Evolutionary conservation across 1,284 basidiomycete species (phyloP).

Genomic region (Papiliotrema nemorosa): DNA sequence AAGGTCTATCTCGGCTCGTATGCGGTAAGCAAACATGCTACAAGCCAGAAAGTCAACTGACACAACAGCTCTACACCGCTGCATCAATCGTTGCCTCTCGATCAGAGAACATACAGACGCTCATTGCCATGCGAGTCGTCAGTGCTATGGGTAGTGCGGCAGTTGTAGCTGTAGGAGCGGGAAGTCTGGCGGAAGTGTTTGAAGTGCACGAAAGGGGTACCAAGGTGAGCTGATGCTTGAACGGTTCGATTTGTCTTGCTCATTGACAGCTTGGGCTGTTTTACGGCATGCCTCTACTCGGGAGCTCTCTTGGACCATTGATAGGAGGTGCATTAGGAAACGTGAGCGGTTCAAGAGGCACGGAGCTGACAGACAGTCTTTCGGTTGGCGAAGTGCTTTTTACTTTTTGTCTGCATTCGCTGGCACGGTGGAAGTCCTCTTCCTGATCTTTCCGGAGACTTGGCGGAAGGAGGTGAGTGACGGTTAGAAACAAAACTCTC

Average conservation of each 20-base stretch:
- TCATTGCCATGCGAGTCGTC: conserved; percentile 58
- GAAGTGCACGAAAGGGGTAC: conserved; percentile 72
- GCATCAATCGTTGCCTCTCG: conserved; percentile 65
- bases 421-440: conserved; percentile 57
- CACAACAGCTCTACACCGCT: conserved; percentile 57
- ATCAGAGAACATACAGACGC: conserved; percentile 58
- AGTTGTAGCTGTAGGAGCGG: conserved; percentile 73
- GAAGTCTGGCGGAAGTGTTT: conserved; percentile 72
- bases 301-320: conserved; percentile 67
- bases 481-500: not conserved
- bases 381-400: conserved; percentile 73
- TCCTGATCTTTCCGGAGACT: conserved; percentile 71
- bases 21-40: conserved; percentile 30
- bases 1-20: conserved; percentile 66
- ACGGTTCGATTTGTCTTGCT: not conserved
- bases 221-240: conserved; percentile 44
- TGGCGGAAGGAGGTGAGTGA: conserved; percentile 62
- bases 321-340: conserved; percentile 60
- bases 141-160: conserved; percentile 62
- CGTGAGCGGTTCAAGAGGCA: conserved; percentile 18
- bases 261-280: conserved; percentile 42
- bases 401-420: conserved; percentile 72
- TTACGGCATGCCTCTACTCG: conserved; percentile 50
- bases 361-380: conserved; percentile 46
- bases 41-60: not conserved